A percentile compares a stretch with the other conserved stretches of the same genome.
These are phyloP conservation scores for Micromonas commoda DNA, from an alignment of 139 green algal species.

Conservation along the genomic window DNA sequence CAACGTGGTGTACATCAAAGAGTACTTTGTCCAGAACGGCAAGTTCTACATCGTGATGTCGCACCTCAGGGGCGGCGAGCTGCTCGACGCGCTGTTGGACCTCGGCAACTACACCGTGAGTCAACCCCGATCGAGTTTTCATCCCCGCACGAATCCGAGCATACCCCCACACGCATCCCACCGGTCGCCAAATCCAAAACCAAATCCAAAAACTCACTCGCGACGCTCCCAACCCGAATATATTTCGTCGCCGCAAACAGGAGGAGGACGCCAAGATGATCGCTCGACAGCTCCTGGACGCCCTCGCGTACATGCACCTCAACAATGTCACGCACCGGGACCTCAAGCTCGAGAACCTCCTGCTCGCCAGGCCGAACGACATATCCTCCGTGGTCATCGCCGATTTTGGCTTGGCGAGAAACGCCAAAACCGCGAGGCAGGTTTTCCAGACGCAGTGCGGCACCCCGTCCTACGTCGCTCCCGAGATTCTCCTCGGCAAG, in stretches of 20 bases:
- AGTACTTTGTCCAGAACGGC: background rate
- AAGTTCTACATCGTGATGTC: background rate
- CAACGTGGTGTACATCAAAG: background rate
- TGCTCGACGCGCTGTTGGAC: background rate
- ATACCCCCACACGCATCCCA: too few species aligned
- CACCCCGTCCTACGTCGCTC: conserved; percentile 87
- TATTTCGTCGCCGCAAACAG: too few species aligned
- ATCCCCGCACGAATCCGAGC: too few species aligned
- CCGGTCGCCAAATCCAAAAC: too few species aligned
- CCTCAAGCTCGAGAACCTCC: conserved; percentile 92
- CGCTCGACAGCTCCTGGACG: conserved; percentile 27
- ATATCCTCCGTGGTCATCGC: conserved; percentile 62
- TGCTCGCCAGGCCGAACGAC: conserved; percentile 56
- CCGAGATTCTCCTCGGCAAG: conserved; percentile 61
- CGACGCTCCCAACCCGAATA: too few species aligned
- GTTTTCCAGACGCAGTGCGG: conserved; percentile 45
- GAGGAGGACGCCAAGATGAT: conserved; percentile 32
- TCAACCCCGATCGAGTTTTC: too few species aligned
- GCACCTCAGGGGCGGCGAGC: background rate
- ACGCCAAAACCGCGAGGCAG: conserved; percentile 33
- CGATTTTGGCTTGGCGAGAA: conserved; percentile 87
- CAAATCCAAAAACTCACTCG: too few species aligned
- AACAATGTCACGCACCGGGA: conserved; percentile 39
- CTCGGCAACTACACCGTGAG: background rate
- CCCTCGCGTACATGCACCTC: conserved; percentile 35